Evolutionary conservation across 345 rosid species (phyloP), one percentile per base, ranked within the genome.

Genomic region (Rubroshorea leprosula): DNA sequence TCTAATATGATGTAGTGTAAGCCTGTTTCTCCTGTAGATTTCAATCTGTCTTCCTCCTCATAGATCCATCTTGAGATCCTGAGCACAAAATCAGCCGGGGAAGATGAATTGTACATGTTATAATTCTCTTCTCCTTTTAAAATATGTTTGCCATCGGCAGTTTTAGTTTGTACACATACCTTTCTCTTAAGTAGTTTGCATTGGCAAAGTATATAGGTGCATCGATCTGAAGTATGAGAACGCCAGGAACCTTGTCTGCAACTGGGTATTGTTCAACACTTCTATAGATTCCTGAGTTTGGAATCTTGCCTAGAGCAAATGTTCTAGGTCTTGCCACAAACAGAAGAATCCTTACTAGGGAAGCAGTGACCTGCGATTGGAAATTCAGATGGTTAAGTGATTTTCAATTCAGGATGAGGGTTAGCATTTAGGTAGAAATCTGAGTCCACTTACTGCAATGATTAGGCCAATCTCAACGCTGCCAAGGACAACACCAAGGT

Each of bases 61-160:
- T 81, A 72, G 6, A 93, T 81, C 96, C 97, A 90, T 69, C 99
- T 78, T 10, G 76, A 65, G 67, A 93, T 84, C 83, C 97, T 93
- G 69, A 21, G 2, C 55, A 21, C 25, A 23, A 44, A 15, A 60
- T 22, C 21, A 54, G 11, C 16, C 45, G 45, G 9, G 20, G 38
- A 46, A 24, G 48, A 49, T 26, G 18, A 1, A 25, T 52, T 17
- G 8, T 22, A 50, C 22, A 61, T 24, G 49, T 49, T 21, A 31
- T 8, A 19, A 13, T 48, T 47, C 7, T 23, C n/a, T n/a, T n/a
- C n/a, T n/a, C n/a, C n/a, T n/a, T n/a, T n/a, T n/a, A n/a, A n/a
- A n/a, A n/a, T n/a, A n/a, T n/a, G n/a, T n/a, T n/a, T n/a, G n/a
- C n/a, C n/a, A n/a, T n/a, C n/a, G n/a, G n/a, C n/a, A n/a, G n/a